phyloP scores from a whole-genome alignment of 257 asterid genomes.

The Nicotiana knightiana region DNA sequence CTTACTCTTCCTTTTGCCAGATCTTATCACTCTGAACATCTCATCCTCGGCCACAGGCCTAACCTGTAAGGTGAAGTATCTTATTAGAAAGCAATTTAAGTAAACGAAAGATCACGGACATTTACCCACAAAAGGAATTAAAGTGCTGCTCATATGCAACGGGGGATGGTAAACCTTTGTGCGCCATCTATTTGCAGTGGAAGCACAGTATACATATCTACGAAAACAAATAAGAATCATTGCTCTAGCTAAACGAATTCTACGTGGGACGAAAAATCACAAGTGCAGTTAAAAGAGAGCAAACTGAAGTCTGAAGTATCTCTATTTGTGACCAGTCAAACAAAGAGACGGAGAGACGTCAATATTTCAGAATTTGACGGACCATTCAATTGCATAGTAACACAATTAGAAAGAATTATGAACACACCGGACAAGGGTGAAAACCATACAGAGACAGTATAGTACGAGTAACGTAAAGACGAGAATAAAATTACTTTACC shows the following conservation, averaged over 20 bases:
- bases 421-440: neutral
- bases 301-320: neutral
- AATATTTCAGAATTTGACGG: neutral
- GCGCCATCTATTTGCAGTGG: neutral
- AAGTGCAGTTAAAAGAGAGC: neutral
- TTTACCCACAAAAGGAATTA: neutral
- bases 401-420: neutral
- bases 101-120: neutral
- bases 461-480: neutral
- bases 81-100: neutral
- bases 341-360: neutral
- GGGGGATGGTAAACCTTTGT: neutral
- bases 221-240: neutral
- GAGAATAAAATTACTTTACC: conserved; percentile 32
- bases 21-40: conserved; percentile 90
- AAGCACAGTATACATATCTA: neutral
- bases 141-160: neutral
- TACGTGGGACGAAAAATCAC: neutral
- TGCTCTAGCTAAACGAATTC: neutral
- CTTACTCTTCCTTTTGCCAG: conserved; percentile 96
- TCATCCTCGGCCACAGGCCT: conserved; percentile 98
- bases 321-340: neutral
- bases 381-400: neutral
- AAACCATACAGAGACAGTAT: neutral
- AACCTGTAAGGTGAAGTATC: conserved; percentile 41